Evolutionary conservation across 305 asterid genomes (phyloP).

Genomic region (Ruellia speciosa): DNA sequence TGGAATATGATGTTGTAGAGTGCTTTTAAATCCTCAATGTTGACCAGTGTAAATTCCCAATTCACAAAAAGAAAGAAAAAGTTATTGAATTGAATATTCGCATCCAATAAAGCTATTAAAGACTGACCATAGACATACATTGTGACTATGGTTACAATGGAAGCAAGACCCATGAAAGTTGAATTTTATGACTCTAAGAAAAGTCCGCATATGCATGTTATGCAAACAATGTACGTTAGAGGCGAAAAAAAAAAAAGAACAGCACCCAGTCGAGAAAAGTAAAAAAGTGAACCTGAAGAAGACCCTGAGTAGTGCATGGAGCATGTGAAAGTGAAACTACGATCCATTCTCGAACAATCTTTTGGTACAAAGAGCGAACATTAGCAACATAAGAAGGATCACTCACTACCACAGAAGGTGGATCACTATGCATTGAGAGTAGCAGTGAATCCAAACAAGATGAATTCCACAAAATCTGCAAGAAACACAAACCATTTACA

Average conservation of each 20-base stretch:
- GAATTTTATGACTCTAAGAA: not conserved
- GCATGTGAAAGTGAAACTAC: slow-evolving; percentile 91
- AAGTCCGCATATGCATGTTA: not conserved
- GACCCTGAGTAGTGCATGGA: slow-evolving; percentile 99
- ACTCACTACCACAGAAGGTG: slow-evolving; percentile 76
- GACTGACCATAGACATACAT: not conserved
- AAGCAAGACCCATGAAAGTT: not conserved
- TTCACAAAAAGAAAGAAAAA: too few species aligned
- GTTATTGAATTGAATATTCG: too few species aligned
- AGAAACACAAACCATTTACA: slow-evolving; percentile 19
- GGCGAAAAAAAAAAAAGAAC: not conserved
- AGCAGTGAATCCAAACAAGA: slow-evolving; percentile 87
- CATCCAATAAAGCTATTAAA: not conserved
- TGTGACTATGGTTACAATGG: not conserved
- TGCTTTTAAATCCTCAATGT: too few species aligned
- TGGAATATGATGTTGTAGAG: too few species aligned
- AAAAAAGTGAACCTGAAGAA: slow-evolving; percentile 76
- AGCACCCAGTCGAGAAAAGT: not conserved
- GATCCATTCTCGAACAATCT: slow-evolving; percentile 89
- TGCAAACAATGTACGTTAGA: slow-evolving; percentile 8
- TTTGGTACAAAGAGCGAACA: slow-evolving; percentile 90
- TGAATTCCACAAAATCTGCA: slow-evolving; percentile 92
- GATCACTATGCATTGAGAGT: slow-evolving; percentile 85
- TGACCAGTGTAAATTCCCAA: too few species aligned
- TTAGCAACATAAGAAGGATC: slow-evolving; percentile 93